Conservation (phyloP, 495 filamentous ascomycete genomes). For the Jackrogersella multiformis region DNA sequence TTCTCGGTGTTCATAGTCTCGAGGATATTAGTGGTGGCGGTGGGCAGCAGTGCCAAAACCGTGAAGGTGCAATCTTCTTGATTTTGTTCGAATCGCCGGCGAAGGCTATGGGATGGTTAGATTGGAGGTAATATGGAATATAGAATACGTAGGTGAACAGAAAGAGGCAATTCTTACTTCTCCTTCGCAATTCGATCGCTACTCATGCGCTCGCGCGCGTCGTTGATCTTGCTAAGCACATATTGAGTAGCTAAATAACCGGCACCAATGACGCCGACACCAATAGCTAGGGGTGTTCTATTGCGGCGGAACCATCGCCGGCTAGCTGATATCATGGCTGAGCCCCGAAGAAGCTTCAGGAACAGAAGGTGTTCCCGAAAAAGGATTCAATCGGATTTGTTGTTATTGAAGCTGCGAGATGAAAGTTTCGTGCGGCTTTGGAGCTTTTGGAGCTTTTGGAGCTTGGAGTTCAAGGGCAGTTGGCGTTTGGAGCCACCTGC, state of each 20-base stretch:
- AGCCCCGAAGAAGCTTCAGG: conserved; percentile 25
- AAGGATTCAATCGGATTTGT: neutral
- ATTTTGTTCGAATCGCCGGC: conserved; percentile 96
- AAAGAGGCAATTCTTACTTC: conserved; percentile 69
- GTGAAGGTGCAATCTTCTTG: conserved; percentile 98
- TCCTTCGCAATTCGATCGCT: conserved; percentile 94
- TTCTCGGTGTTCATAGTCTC: conserved; percentile 88
- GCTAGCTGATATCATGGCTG: conserved; percentile 81
- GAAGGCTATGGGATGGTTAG: conserved; percentile 67
- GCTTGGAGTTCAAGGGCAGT: neutral
- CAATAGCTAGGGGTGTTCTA: conserved; percentile 86
- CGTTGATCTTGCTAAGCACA: conserved; percentile 86
- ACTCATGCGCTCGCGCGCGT: conserved; percentile 93
- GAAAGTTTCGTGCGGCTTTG: conserved; percentile 1
- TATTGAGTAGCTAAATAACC: conserved; percentile 95
- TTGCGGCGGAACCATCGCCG: conserved; percentile 92
- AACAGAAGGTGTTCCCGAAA: conserved; percentile 8
- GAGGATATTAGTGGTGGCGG: conserved; percentile 86
- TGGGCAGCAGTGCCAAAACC: conserved; percentile 93
- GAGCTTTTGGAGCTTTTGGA: conserved; percentile 9
- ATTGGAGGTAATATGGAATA: neutral
- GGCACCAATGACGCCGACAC: conserved; percentile 83
- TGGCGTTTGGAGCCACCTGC: conserved; percentile 24
- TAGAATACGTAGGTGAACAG: conserved; percentile 4
- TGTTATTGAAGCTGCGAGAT: neutral